Evolutionary conservation across 2,329 filamentous ascomycete genomes (phyloP).

Genomic region (Leptographium wingfieldii): DNA sequence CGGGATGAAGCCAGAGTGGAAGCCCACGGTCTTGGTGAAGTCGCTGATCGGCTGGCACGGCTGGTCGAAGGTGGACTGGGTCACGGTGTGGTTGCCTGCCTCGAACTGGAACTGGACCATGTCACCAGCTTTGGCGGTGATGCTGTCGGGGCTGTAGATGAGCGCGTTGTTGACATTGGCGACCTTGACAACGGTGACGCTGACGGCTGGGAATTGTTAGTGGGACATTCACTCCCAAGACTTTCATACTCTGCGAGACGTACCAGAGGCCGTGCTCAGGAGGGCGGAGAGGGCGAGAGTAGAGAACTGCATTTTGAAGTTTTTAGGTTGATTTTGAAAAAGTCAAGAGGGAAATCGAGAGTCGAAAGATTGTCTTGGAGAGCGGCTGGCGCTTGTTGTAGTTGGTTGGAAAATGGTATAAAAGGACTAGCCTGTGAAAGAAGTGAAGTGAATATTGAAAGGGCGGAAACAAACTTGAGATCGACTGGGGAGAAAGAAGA

Average conservation of each 20-base stretch:
- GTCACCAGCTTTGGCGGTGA: conserved; percentile 50
- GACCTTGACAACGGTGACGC: conserved; percentile 46
- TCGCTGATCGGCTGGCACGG: conserved; percentile 24
- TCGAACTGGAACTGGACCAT: conserved; percentile 57
- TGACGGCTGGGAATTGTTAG: conserved; percentile 11
- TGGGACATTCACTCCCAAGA: neutral
- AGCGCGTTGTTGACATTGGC: conserved; percentile 37
- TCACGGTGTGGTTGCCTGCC: conserved; percentile 63
- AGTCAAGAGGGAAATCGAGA: conserved; percentile 12
- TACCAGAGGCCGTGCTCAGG: conserved; percentile 34
- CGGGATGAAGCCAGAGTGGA: conserved; percentile 58
- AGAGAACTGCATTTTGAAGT: conserved; percentile 39
- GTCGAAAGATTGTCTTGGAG: conserved; percentile 16
- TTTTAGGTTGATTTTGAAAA: neutral
- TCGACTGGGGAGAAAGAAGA: conserved; percentile 6
- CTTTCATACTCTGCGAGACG: neutral
- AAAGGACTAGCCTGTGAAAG: conserved; percentile 35
- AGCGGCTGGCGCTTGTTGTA: conserved; percentile 30
- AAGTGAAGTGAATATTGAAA: conserved; percentile 12
- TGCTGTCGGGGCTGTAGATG: conserved; percentile 52
- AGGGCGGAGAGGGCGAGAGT: conserved; percentile 34
- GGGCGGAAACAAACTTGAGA: conserved; percentile 8
- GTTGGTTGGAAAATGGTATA: conserved; percentile 12
- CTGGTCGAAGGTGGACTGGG: conserved; percentile 54
- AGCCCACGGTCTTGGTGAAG: conserved; percentile 37